These are phyloP conservation scores for Silene uniflora DNA, from an alignment of 148 eudicot genomes.

Conservation along the genomic window DNA sequence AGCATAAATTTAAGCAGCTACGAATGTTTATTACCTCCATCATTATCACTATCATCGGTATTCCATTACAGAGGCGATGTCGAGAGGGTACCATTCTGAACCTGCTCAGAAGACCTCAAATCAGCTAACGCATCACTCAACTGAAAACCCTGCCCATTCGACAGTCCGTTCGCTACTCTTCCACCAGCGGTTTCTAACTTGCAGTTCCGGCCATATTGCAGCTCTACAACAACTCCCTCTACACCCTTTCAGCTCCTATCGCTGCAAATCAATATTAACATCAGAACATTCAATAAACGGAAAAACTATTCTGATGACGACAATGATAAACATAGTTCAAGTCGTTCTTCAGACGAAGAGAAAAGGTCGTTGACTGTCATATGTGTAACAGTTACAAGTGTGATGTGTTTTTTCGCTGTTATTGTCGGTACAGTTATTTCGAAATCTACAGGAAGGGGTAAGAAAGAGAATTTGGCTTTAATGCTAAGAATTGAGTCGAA, in stretches of 20 bases:
- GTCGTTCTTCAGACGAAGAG: background rate
- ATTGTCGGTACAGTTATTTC: background rate
- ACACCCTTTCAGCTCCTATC: constrained; percentile 40
- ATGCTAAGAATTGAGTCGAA: constrained; percentile 25
- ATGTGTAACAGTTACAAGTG: constrained; percentile 14
- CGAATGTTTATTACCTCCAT: no score
- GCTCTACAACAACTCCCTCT: constrained; percentile 29
- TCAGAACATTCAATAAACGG: background rate
- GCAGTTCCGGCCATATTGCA: constrained; percentile 64
- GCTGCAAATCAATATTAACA: constrained; percentile 16
- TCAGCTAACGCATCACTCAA: constrained; percentile 71
- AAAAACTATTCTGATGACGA: constrained; percentile 16
- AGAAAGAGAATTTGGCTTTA: constrained; percentile 18
- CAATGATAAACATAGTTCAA: background rate
- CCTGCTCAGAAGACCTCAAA: no score
- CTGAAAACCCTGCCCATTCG: constrained; percentile 50
- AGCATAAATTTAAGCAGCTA: no score
- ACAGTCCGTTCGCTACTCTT: constrained; percentile 48
- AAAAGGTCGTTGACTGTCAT: constrained; percentile 18
- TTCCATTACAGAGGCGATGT: no score
- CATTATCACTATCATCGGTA: no score
- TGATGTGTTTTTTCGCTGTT: constrained; percentile 16
- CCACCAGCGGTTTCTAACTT: constrained; percentile 56
- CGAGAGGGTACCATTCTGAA: no score
- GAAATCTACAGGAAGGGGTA: background rate